Conservation (phyloP, 2,329 filamentous ascomycete species). For the Phialophora expanda region DNA sequence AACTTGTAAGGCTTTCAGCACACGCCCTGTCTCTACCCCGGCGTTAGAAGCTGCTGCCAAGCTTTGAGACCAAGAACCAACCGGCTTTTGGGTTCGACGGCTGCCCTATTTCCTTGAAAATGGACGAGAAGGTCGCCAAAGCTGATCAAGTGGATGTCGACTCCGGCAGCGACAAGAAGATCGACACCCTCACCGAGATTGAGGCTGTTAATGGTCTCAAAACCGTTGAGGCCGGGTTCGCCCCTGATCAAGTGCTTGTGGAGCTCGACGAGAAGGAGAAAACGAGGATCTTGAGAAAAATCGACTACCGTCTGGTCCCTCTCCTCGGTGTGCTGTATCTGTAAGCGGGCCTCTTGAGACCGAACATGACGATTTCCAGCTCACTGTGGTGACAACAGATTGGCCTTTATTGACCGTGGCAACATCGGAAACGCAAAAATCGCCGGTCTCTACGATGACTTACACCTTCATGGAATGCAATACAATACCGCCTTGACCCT, state of each 20-base stretch:
- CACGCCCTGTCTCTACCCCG: neutral
- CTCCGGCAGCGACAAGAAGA: slow-evolving; percentile 13
- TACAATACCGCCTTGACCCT: slow-evolving; percentile 43
- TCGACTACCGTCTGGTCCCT: slow-evolving; percentile 53
- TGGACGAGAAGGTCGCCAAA: slow-evolving; percentile 17
- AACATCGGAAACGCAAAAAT: slow-evolving; percentile 56
- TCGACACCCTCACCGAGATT: slow-evolving; percentile 14
- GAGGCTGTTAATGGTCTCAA: slow-evolving; percentile 24
- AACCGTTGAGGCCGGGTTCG: slow-evolving; percentile 25
- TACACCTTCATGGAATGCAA: slow-evolving; percentile 51
- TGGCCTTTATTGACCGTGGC: slow-evolving; percentile 47
- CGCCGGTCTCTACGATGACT: slow-evolving; percentile 50
- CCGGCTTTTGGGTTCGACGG: neutral
- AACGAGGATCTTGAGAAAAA: slow-evolving; percentile 47
- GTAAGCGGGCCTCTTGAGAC: slow-evolving; percentile 46
- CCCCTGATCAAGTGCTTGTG: slow-evolving; percentile 20
- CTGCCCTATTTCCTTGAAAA: neutral
- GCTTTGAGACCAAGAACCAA: neutral
- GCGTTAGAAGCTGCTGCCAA: neutral
- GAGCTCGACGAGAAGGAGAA: slow-evolving; percentile 29
- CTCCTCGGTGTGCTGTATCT: slow-evolving; percentile 53
- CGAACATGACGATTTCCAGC: neutral
- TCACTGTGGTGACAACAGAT: slow-evolving; percentile 4
- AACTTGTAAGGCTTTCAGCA: neutral
- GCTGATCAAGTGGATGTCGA: slow-evolving; percentile 12